These are phyloP conservation scores for Styphnolobium japonicum DNA, from an alignment of 306 rosid species.

Conservation along the genomic window DNA sequence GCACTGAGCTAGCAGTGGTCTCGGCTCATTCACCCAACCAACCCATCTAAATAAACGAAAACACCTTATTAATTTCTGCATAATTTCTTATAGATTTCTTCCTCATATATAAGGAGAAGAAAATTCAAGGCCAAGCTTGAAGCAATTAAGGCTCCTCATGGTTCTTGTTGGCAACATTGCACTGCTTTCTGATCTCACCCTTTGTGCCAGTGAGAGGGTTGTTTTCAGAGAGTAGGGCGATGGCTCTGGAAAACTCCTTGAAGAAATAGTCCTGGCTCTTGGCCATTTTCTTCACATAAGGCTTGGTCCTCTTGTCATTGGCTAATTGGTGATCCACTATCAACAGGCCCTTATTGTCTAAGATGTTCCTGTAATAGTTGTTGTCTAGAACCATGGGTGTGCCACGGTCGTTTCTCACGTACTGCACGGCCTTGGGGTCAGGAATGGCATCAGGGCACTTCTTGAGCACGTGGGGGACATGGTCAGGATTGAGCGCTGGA, in stretches of 20 bases:
- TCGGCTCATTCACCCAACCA: background rate
- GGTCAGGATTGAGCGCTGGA: constrained; percentile 70
- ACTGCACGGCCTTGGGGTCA: constrained; percentile 93
- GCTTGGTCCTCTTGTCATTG: constrained; percentile 83
- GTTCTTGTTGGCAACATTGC: constrained; percentile 83
- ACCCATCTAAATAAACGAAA: background rate
- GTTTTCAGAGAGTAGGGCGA: constrained; percentile 80
- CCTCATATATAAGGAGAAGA: constrained; percentile 30
- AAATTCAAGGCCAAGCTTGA: background rate
- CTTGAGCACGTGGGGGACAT: constrained; percentile 86
- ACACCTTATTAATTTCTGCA: constrained; percentile 41
- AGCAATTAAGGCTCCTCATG: constrained; percentile 40
- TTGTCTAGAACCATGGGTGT: constrained; percentile 92
- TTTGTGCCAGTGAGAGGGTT: constrained; percentile 87
- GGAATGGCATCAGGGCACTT: constrained; percentile 93
- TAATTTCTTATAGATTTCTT: constrained; percentile 31
- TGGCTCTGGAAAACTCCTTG: constrained; percentile 80
- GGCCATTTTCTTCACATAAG: constrained; percentile 96
- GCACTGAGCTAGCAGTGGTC: background rate
- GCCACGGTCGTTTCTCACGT: constrained; percentile 95
- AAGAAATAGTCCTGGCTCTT: constrained; percentile 89
- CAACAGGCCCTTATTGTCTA: constrained; percentile 88
- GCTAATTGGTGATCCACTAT: constrained; percentile 86
- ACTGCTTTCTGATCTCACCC: constrained; percentile 92
- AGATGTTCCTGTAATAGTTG: constrained; percentile 92